Evolutionary conservation across 2,329 filamentous ascomycete species (phyloP), one percentile per base, ranked within the genome.

Genomic region (Raffaelea arxii): DNA sequence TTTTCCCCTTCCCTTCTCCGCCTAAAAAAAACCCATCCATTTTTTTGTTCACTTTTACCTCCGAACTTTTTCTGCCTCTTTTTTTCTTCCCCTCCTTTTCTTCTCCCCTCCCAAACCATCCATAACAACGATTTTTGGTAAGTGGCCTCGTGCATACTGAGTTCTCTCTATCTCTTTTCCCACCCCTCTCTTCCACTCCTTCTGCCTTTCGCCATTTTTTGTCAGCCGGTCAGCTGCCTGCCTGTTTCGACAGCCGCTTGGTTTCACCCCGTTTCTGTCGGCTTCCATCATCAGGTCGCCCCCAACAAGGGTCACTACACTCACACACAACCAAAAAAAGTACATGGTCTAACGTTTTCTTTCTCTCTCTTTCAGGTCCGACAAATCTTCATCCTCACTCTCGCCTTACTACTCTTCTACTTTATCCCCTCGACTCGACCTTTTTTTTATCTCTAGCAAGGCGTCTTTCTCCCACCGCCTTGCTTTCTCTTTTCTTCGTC

Each of bases 391-490:
- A n/a, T n/a, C n/a, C n/a, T n/a, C n/a, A n/a, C n/a, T n/a, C 32
- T 36, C 32, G 32, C 14, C 16, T 36, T 16, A 32, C 27, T 38
- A 38, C 43, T 12, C 25, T 44, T 37, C 41, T 40, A 49, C 46
- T 18, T 6, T 14, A 4, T 14, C 25, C 24, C 23, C 3, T 40
- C 36, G 25, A 30, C 25, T 24, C 25, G 11, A 12, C 10, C 18
- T 41, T 21, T 18, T 35, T 42, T 25, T 11, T 30, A 24, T 38
- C 37, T 43, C 54, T 44, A 53, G n/a, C n/a, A n/a, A n/a, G n/a
- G n/a, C n/a, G n/a, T n/a, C n/a, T n/a, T n/a, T n/a, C n/a, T n/a
- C n/a, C n/a, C n/a, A n/a, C n/a, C n/a, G n/a, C n/a, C n/a, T n/a
- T n/a, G n/a, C n/a, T n/a, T n/a, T n/a, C n/a, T n/a, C n/a, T n/a